Evolutionary conservation across 495 filamentous ascomycete genomes (phyloP), one percentile per base, ranked within the genome.

Genomic region (Penicillium herquei): DNA sequence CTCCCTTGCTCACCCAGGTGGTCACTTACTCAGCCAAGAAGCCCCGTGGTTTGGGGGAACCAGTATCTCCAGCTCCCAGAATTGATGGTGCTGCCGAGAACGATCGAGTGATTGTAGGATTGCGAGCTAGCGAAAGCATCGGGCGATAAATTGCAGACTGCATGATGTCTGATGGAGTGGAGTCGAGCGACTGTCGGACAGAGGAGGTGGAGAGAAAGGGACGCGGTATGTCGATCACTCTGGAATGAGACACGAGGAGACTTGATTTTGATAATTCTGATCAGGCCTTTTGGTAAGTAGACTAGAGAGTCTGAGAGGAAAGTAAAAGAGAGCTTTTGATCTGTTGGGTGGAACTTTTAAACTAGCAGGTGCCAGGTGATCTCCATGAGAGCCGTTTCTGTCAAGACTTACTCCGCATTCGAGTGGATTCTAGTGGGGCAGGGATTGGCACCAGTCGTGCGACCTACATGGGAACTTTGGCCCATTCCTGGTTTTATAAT

Each of bases 31-130:
- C 67, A 18, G 73, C 68, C n/a, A 75, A 66, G 46, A 66, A 65
- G 35, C 74, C 77, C 18, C 71, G 56, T 11, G 77, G 70, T 63
- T 77, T 81, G 39, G 84, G 73, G 48, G 81, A 66, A 30, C 84
- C 84, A 21, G 80, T 82, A 61, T 88, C 87, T 49, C 86, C 87
- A 52, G 74, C 86, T 26, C 64, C 68, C 77, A 87, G 84, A 54
- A 72, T 75, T 54, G 78, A 74, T 11, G 80, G 63, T 21, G 82
- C 78, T 18, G 78, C 81, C 14, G 84, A 77, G 68, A 90, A 84
- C 33, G 78, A 68, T 52, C 83, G 80, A 45, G 63, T 60, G 66
- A 77, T 52, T 65, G 68, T 62, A 18, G 56, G 47, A 49, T 67
- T 67, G 60, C 65, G 62, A 61, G 65, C 54, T 50, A 55, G n/a